Evolutionary conservation across 2,329 filamentous ascomycete species (phyloP).

Genomic region (Monilinia fructicola): DNA sequence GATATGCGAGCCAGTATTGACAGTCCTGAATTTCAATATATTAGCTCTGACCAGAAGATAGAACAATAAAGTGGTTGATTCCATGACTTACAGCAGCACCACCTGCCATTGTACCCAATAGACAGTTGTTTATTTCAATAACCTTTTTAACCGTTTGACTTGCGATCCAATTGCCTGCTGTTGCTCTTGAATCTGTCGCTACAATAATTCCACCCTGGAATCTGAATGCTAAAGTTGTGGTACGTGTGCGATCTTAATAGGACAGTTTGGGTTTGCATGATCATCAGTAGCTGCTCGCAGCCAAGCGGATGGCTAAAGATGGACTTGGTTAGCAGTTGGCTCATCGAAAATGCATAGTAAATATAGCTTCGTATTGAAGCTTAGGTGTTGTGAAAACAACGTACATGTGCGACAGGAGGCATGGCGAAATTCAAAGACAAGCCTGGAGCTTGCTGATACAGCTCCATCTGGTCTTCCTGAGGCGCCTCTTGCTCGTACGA

Average conservation of each 20-base stretch:
- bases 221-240: conserved; percentile 94
- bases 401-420: conserved; percentile 85
- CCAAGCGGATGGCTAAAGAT: conserved; percentile 76
- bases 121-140: conserved; percentile 93
- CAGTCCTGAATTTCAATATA: conserved; percentile 64
- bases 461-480: conserved; percentile 72
- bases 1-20: conserved; percentile 99
- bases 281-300: conserved; percentile 97
- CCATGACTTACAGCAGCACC: conserved; percentile 73
- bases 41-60: conserved; percentile 1
- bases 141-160: conserved; percentile 99
- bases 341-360: background rate
- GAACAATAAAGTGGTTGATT: background rate
- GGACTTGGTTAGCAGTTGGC: conserved; percentile 53
- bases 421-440: conserved; percentile 93
- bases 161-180: conserved; percentile 98
- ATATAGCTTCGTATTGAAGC: conserved; percentile 22
- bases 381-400: conserved; percentile 39
- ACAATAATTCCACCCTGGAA: conserved; percentile 99
- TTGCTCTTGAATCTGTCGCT: conserved; percentile 94
- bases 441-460: conserved; percentile 67
- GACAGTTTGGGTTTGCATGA: conserved; percentile 91
- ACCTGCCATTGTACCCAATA: conserved; percentile 97
- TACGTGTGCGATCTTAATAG: conserved; percentile 99
- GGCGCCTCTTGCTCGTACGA: conserved; percentile 68